Percentiles rank a stretch among this genome's conserved stretches.
Evolutionary conservation across 176 grass and related monocot species (phyloP).

Genomic region (Phyllostachys edulis): DNA sequence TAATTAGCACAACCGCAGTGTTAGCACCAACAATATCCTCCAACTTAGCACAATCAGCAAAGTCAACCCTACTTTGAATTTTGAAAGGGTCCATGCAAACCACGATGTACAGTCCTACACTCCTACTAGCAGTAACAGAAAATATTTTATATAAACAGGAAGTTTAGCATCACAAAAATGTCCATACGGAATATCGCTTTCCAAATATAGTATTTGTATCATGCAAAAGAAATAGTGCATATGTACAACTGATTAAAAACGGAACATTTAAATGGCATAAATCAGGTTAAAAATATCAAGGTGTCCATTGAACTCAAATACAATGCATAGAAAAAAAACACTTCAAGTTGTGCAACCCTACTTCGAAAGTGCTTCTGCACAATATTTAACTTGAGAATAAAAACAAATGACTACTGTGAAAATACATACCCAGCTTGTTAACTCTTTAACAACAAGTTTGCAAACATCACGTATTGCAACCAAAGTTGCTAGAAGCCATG

Average conservation of each 20-base stretch:
- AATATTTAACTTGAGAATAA: constrained; percentile 42
- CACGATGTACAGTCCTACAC: not conserved
- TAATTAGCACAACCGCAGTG: not conserved
- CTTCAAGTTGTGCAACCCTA: not conserved
- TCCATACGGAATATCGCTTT: not conserved
- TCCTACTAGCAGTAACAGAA: not conserved
- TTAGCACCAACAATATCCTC: not conserved
- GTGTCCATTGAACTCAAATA: not conserved
- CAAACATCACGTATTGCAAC: constrained; percentile 76
- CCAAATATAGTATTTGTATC: not conserved
- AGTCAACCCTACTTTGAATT: not conserved
- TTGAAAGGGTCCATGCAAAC: not conserved
- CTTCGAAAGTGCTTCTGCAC: not conserved
- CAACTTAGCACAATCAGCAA: not conserved
- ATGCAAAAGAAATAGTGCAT: not conserved
- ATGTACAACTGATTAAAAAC: not conserved
- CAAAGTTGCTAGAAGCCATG: constrained; percentile 69
- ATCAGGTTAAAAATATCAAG: not conserved
- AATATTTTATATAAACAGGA: not conserved
- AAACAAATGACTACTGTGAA: constrained; percentile 9
- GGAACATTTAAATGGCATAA: not conserved
- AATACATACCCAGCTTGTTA: constrained; percentile 85
- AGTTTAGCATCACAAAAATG: not conserved
- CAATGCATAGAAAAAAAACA: not conserved
- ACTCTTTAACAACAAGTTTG: constrained; percentile 83